A percentile compares a stretch with the other conserved stretches of the same genome.
These are phyloP conservation scores for Rhinocladiella similis DNA, from an alignment of 2,329 filamentous ascomycete genomes.

Conservation along the genomic window DNA sequence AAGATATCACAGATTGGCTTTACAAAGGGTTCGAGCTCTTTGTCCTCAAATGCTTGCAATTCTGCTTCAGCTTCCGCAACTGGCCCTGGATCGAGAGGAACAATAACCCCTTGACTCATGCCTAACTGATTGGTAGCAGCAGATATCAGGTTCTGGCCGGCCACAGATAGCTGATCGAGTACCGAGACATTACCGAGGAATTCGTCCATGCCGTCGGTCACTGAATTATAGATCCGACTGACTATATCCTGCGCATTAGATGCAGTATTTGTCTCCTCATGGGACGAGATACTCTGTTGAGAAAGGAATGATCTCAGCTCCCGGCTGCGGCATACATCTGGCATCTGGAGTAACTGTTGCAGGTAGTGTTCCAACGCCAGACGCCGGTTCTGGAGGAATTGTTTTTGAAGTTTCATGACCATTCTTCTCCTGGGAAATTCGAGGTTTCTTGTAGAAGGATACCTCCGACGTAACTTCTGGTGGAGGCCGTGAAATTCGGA, in stretches of 20 bases:
- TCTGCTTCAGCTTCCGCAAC: constrained; percentile 86
- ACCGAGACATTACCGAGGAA: constrained; percentile 95
- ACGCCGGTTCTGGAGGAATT: constrained; percentile 89
- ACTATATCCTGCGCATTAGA: constrained; percentile 79
- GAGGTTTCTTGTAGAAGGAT: constrained; percentile 81
- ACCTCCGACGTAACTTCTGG: constrained; percentile 79
- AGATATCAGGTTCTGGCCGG: constrained; percentile 77
- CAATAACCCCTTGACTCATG: constrained; percentile 31
- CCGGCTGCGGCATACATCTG: constrained; percentile 90
- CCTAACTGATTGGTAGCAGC: constrained; percentile 53
- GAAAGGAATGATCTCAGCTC: constrained; percentile 92
- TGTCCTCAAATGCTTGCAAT: constrained; percentile 86
- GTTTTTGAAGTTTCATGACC: constrained; percentile 94
- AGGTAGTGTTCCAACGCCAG: constrained; percentile 83
- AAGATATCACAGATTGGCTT: constrained; percentile 99
- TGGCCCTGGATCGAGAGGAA: constrained; percentile 50
- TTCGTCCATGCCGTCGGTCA: constrained; percentile 97
- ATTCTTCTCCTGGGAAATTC: constrained; percentile 91
- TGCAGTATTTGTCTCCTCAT: constrained; percentile 60
- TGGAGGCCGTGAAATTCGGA: constrained; percentile 97
- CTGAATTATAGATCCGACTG: constrained; percentile 90
- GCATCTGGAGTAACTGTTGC: constrained; percentile 75
- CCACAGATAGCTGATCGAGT: constrained; percentile 87
- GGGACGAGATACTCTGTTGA: constrained; percentile 73
- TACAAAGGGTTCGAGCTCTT: constrained; percentile 89